phyloP scores from a whole-genome alignment of 1,284 basidiomycete genomes.

The Ceratobasidium sp. region DNA sequence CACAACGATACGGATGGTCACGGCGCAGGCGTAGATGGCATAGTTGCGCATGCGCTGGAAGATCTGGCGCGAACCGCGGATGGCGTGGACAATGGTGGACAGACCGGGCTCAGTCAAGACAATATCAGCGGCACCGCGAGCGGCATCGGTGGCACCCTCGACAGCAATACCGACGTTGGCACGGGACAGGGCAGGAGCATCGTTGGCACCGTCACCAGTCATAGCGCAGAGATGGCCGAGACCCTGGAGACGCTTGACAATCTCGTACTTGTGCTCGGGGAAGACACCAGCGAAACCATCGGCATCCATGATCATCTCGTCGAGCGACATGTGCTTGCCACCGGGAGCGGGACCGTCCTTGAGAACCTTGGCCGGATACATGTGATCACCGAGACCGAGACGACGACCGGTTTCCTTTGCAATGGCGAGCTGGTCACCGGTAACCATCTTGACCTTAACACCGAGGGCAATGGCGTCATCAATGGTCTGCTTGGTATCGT shows the following conservation, averaged over 20 bases:
- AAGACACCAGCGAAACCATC: constrained; percentile 95
- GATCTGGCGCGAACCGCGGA: constrained; percentile 92
- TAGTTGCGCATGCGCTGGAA: constrained; percentile 99
- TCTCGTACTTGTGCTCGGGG: constrained; percentile 95
- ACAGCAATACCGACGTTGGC: constrained; percentile 98
- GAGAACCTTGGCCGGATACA: constrained; percentile 95
- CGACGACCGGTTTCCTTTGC: constrained; percentile 99
- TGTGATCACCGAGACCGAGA: constrained; percentile 94
- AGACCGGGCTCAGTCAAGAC: constrained; percentile 95
- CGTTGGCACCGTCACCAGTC: constrained; percentile 98
- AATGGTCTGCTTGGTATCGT: constrained; percentile 98
- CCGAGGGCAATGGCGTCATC: constrained; percentile 95
- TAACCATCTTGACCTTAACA: constrained; percentile 99
- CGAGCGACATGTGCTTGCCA: constrained; percentile 76
- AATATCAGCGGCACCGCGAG: constrained; percentile 94
- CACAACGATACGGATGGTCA: constrained; percentile 98
- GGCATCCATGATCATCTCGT: constrained; percentile 93
- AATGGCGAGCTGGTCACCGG: constrained; percentile 98
- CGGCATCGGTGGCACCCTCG: constrained; percentile 95
- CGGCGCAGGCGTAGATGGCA: constrained; percentile 89
- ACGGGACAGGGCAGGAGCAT: constrained; percentile 90
- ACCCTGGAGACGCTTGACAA: constrained; percentile 92
- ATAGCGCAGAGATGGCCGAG: constrained; percentile 88
- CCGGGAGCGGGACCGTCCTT: constrained; percentile 87
- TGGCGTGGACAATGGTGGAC: constrained; percentile 95